Conservation (phyloP, 2,329 filamentous ascomycete species). For the Boeremia lycopersici region DNA sequence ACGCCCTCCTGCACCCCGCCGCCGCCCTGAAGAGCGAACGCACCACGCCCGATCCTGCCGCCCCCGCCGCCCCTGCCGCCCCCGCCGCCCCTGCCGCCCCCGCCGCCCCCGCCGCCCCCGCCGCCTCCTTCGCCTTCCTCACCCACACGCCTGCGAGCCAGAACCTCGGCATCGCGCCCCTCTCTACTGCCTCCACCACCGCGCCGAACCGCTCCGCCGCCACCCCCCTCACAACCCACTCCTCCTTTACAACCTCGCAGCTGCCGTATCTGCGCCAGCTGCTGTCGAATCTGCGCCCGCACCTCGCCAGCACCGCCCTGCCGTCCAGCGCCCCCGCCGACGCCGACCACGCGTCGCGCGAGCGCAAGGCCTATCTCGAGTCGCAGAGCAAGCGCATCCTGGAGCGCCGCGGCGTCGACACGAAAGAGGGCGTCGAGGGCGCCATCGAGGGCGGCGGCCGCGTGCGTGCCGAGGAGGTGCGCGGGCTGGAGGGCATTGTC, state of each 20-base stretch:
- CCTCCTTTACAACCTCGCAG: conserved; percentile 81
- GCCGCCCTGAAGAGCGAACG: conserved; percentile 26
- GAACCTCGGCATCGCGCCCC: conserved; percentile 52
- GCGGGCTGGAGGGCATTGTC: conserved; percentile 39
- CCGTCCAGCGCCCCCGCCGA: conserved; percentile 5
- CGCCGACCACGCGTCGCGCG: conserved; percentile 59
- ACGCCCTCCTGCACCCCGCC: conserved; percentile 55
- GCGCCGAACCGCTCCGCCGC: too few species aligned
- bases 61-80: conserved; percentile 7
- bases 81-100: conserved; percentile 57
- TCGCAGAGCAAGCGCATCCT: conserved; percentile 76
- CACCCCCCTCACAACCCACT: conserved; percentile 68
- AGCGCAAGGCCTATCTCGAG: conserved; percentile 84
- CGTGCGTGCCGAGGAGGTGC: conserved; percentile 36
- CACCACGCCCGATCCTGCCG: conserved; percentile 1
- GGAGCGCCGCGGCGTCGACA: conserved; percentile 72
- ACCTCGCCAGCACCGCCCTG: conserved; percentile 56
- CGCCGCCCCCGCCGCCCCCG: neutral
- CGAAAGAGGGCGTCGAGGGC: conserved; percentile 43
- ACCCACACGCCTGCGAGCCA: conserved; percentile 56
- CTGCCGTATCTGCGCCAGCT: conserved; percentile 77
- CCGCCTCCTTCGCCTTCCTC: conserved; percentile 60
- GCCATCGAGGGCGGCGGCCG: conserved; percentile 34
- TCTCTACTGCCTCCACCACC: neutral
- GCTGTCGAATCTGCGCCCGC: conserved; percentile 69